Percentiles rank a stretch among this genome's conserved stretches.
These are phyloP conservation scores for Ascochyta koolunga DNA, from an alignment of 2,329 filamentous ascomycete genomes.

Conservation along the genomic window DNA sequence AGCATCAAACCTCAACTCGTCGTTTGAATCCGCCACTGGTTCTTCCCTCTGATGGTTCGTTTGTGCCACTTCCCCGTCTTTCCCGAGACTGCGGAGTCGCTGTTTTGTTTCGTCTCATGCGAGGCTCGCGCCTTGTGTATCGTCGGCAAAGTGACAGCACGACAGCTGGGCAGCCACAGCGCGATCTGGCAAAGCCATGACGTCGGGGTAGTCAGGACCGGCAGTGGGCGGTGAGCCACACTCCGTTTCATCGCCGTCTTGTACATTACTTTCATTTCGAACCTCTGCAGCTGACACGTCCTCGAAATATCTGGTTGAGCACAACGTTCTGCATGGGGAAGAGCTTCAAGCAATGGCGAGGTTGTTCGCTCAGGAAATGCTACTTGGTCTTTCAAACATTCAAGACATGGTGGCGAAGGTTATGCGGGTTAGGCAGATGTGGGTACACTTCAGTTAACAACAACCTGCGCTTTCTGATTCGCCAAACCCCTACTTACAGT, in stretches of 20 bases:
- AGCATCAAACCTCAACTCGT: constrained; percentile 9
- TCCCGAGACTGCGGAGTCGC: constrained; percentile 6
- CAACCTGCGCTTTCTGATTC: neutral
- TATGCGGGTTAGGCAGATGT: neutral
- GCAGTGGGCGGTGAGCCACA: neutral
- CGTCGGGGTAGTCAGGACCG: neutral
- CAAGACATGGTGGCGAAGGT: neutral
- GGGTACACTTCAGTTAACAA: neutral
- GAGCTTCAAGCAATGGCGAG: neutral
- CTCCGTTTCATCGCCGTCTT: neutral
- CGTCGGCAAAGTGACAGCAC: constrained; percentile 1
- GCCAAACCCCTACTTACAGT: too few relatives aligned
- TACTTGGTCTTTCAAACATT: neutral
- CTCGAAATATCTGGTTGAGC: neutral
- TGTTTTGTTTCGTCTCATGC: constrained; percentile 16
- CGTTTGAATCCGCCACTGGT: constrained; percentile 4
- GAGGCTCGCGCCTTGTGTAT: constrained; percentile 7
- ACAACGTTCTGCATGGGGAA: neutral
- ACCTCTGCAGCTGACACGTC: neutral
- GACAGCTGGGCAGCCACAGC: constrained; percentile 6
- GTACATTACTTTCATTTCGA: constrained; percentile 1
- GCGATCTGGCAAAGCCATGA: constrained; percentile 2
- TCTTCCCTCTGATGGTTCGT: constrained; percentile 1
- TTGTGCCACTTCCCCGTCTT: constrained; percentile 11
- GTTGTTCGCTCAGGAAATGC: neutral